Conservation (phyloP, 345 rosid species). For the Bretschneidera sinensis region DNA sequence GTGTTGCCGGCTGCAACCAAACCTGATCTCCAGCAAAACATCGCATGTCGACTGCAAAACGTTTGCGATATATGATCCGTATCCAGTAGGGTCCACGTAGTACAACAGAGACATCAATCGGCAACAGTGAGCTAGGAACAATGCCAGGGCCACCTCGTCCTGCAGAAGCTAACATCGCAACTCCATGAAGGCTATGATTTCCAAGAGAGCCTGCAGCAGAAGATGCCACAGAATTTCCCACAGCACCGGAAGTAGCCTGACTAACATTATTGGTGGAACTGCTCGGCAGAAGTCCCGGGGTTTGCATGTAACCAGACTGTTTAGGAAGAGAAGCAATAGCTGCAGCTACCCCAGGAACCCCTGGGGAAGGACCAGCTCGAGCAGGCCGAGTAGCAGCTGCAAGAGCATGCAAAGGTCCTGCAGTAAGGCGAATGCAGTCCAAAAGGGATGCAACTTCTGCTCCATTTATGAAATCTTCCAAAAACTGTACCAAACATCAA, state of each 20-base stretch:
- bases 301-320: conserved; percentile 51
- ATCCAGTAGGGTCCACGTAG: conserved; percentile 99
- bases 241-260: conserved; percentile 42
- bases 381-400: conserved; percentile 99
- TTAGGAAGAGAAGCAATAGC: conserved; percentile 50
- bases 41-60: conserved; percentile 98
- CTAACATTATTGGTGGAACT: conserved; percentile 39
- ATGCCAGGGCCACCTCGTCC: conserved; percentile 96
- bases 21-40: conserved; percentile 99
- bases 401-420: conserved; percentile 93
- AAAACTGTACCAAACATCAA: conserved; percentile 42
- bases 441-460: conserved; percentile 90
- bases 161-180: conserved; percentile 75
- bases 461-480: conserved; percentile 95
- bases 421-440: conserved; percentile 97
- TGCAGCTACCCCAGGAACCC: conserved; percentile 47
- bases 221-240: conserved; percentile 45
- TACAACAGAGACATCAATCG: conserved; percentile 98
- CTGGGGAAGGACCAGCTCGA: conserved; percentile 76
- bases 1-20: conserved; percentile 99
- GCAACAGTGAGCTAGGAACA: conserved; percentile 94
- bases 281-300: conserved; percentile 54
- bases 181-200: conserved; percentile 56
- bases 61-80: conserved; percentile 86
- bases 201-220: conserved; percentile 51